Conservation (phyloP, 805 yeast species). For the Cyberlindnera xylosilytica region DNA sequence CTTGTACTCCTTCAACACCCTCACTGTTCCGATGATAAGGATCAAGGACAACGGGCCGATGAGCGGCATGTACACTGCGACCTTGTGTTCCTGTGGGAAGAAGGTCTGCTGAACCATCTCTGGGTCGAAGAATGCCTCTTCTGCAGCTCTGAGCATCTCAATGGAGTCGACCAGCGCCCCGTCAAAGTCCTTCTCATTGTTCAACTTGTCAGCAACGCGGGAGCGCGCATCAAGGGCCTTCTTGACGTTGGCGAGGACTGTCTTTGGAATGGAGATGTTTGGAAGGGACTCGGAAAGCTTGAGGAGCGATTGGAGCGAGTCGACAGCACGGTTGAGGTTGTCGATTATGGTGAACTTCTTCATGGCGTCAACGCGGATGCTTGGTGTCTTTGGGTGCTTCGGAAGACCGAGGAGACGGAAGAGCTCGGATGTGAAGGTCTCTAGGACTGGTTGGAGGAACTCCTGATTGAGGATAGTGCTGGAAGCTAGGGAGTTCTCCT, state of each 20-base stretch:
- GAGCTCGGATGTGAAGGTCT: constrained; percentile 70
- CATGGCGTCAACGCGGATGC: constrained; percentile 61
- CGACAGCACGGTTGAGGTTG: constrained; percentile 59
- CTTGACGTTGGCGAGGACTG: constrained; percentile 58
- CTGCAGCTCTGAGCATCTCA: constrained; percentile 32
- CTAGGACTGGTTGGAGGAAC: constrained; percentile 56
- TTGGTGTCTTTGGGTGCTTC: constrained; percentile 50
- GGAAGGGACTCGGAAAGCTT: constrained; percentile 66
- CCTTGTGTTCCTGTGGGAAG: constrained; percentile 92
- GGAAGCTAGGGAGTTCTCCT: constrained; percentile 26
- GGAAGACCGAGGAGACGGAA: constrained; percentile 74
- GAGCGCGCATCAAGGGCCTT: constrained; percentile 42
- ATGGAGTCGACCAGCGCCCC: constrained; percentile 60
- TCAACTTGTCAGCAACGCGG: constrained; percentile 28
- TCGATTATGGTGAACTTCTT: constrained; percentile 55
- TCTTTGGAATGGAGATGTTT: constrained; percentile 79
- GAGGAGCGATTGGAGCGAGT: constrained; percentile 69
- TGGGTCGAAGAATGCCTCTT: constrained; percentile 83
- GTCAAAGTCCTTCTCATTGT: constrained; percentile 33
- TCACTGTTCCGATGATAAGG: constrained; percentile 46
- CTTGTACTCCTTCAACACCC: constrained; percentile 39
- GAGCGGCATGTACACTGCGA: constrained; percentile 90
- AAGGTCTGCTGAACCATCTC: constrained; percentile 94
- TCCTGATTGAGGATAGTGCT: constrained; percentile 34
- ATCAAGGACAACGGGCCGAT: constrained; percentile 84